Evolutionary conservation across 2,329 filamentous ascomycete species (phyloP).

Genomic region (Trichoderma sp.): DNA sequence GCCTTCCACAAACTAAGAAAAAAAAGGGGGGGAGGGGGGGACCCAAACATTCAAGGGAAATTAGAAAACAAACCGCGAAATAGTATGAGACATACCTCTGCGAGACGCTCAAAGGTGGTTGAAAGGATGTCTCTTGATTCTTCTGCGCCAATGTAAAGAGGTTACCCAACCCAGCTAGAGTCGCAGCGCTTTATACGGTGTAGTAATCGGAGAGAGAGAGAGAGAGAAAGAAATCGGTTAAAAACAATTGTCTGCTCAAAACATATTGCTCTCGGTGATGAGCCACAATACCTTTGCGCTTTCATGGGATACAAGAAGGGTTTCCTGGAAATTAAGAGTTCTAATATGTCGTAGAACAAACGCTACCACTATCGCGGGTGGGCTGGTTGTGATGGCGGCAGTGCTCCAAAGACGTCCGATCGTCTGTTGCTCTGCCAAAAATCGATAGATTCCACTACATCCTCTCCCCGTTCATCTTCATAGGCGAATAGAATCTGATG

Average conservation of each 20-base stretch:
- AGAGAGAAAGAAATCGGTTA: background rate
- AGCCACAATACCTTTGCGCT: slow-evolving; percentile 20
- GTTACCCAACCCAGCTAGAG: background rate
- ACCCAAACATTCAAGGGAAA: background rate
- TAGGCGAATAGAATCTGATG: slow-evolving; percentile 91
- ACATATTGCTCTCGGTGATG: slow-evolving; percentile 22
- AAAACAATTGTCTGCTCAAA: slow-evolving; percentile 21
- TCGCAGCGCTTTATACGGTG: slow-evolving; percentile 10
- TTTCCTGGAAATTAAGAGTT: slow-evolving; percentile 26
- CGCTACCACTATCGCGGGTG: slow-evolving; percentile 20
- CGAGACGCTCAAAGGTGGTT: background rate
- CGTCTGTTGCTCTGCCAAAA: slow-evolving; percentile 77
- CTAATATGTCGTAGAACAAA: slow-evolving; percentile 1
- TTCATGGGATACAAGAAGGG: slow-evolving; percentile 28
- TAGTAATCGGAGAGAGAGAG: slow-evolving; percentile 21
- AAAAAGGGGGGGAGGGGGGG: background rate
- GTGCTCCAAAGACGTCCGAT: slow-evolving; percentile 39
- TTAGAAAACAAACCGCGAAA: background rate
- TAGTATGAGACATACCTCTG: background rate
- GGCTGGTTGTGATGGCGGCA: background rate
- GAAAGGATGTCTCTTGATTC: slow-evolving; percentile 4
- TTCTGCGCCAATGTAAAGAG: slow-evolving; percentile 15
- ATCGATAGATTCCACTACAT: slow-evolving; percentile 90
- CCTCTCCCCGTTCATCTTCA: slow-evolving; percentile 90
- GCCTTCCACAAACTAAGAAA: background rate